Conservation (phyloP, 768 basidiomycete species). For the Candolleomyces aberdarensis region DNA sequence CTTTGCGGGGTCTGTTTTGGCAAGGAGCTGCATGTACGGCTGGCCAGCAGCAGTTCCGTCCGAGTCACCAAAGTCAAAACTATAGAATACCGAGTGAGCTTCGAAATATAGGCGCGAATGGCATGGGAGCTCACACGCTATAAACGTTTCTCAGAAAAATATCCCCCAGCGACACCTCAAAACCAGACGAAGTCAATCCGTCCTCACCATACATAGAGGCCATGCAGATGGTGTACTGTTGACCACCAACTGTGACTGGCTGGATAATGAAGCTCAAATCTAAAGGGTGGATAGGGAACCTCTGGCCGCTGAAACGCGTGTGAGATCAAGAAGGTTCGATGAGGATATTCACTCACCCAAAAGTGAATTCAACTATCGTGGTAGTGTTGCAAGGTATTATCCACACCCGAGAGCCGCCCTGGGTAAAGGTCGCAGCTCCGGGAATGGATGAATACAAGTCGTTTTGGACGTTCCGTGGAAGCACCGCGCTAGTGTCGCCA, state of each 20-base stretch:
- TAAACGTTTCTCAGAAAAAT: constrained; percentile 10
- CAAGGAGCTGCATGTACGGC: constrained; percentile 10
- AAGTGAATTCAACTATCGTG: constrained; percentile 31
- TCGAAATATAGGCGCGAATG: background rate
- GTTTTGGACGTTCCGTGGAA: background rate
- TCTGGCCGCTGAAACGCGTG: constrained; percentile 20
- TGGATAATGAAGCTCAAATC: constrained; percentile 33
- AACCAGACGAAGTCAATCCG: constrained; percentile 22
- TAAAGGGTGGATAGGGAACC: constrained; percentile 41
- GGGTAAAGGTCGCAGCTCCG: constrained; percentile 12
- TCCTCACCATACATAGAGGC: constrained; percentile 27
- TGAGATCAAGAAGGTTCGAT: background rate
- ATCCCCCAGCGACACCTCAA: constrained; percentile 12
- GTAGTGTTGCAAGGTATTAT: constrained; percentile 35
- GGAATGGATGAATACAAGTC: constrained; percentile 30
- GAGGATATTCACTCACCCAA: constrained; percentile 24
- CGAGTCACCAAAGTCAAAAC: constrained; percentile 8
- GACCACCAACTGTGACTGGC: constrained; percentile 20
- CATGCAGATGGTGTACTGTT: constrained; percentile 36
- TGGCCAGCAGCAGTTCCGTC: background rate
- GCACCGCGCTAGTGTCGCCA: background rate
- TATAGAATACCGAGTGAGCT: background rate
- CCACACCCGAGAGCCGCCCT: constrained; percentile 26
- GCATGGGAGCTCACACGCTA: constrained; percentile 4
- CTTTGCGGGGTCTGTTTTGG: constrained; percentile 1